Evolutionary conservation across 208 protist genomes (phyloP), one percentile per base, ranked within the genome.

Genomic region (Leishmania tarentolae): DNA sequence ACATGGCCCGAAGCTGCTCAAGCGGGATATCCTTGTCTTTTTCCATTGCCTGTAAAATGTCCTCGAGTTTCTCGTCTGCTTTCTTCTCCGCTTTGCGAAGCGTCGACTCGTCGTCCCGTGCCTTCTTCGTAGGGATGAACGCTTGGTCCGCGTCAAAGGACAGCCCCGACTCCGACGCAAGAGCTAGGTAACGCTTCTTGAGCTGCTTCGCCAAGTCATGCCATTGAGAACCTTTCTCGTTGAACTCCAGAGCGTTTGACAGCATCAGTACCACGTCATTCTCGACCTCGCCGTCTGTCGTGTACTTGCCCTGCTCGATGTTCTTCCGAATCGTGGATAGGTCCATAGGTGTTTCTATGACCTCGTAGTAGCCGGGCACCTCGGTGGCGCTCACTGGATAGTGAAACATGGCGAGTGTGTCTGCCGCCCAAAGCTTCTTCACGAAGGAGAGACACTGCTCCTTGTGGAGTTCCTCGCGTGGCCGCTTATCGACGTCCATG

Each of bases 361-460:
- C 86, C 2, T 90, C 86, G 75, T 91, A 85, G 86, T 98, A 98
- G 28, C 90, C 91, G 2, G 95, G 95, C 37, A 95, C 86, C 44
- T 95, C 93, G 8, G 87, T 90, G 50, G 75, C 86, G 81, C 89
- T 94, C 28, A 98, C 95, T 9, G 95, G 95, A 78, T 95, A 86
- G 84, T 95, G 91, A 77, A 98, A 98, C 95, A 98, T 98, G 52
- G 83, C 84, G 17, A 98, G 86, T 56, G 86, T 88, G 82, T 98
- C 95, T 17, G 86, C 82, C 15, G 90, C 89, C 93, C 93, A 96
- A 24, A 98, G 83, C 57, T 88, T 89, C 40, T 88, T 68, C 17
- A 96, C 78, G 81, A 91, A 96, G 80, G 83, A 83, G 15, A 95
- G 85, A 52, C 92, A 96, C 13, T 88, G 82, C 44, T 85, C 74